Conservation (phyloP, 176 grass and related monocot genomes). For the Juncus inflexus region DNA sequence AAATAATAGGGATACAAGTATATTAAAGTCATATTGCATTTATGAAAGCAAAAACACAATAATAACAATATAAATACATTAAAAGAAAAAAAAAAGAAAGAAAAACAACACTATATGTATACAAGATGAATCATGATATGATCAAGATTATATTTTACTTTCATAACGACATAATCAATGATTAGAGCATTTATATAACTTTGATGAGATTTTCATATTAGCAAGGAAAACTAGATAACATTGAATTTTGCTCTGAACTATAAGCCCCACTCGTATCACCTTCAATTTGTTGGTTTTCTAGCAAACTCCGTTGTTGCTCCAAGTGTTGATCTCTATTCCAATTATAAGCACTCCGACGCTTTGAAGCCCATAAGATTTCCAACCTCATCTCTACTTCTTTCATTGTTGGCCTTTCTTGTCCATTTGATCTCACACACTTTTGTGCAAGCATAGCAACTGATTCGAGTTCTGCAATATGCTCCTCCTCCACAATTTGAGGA, state of each 20-base stretch:
- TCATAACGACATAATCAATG: no score
- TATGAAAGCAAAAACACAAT: no score
- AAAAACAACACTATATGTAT: no score
- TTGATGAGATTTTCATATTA: no score
- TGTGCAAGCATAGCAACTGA: background rate
- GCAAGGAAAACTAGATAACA: background rate
- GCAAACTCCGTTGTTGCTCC: no score
- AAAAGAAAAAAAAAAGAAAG: no score
- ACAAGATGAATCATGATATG: no score
- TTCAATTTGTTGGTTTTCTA: background rate
- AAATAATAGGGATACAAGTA: no score
- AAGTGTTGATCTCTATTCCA: background rate
- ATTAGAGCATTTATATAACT: no score
- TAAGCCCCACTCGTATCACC: background rate
- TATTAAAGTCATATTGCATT: no score
- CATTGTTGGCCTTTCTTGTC: background rate
- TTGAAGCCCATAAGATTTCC: background rate
- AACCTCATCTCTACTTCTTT: conserved; percentile 6
- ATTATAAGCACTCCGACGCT: background rate
- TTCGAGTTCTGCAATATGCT: background rate
- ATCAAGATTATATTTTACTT: no score
- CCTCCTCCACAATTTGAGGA: conserved; percentile 12
- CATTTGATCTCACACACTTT: conserved; percentile 5
- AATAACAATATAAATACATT: no score
- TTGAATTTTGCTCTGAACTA: conserved; percentile 3